These are phyloP conservation scores for Boletus sensibilis DNA, from an alignment of 768 basidiomycete genomes.

Conservation along the genomic window DNA sequence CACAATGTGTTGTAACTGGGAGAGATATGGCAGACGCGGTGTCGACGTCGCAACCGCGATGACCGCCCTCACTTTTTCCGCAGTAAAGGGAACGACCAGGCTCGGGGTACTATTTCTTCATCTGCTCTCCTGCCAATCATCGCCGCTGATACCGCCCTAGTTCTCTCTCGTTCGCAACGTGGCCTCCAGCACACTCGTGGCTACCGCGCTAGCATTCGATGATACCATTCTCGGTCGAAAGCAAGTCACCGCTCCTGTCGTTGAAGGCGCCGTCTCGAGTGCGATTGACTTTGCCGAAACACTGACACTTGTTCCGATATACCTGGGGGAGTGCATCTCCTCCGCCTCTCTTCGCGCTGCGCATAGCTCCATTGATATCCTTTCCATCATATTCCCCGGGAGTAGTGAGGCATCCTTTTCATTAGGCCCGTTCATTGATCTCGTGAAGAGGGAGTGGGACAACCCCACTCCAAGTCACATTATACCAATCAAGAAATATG, in stretches of 20 bases:
- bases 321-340: constrained; percentile 73
- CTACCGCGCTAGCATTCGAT: constrained; percentile 62
- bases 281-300: constrained; percentile 67
- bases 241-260: constrained; percentile 53
- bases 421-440: constrained; percentile 71
- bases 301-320: constrained; percentile 71
- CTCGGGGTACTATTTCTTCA: constrained; percentile 55
- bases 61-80: constrained; percentile 63
- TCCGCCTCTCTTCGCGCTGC: constrained; percentile 73
- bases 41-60: constrained; percentile 67
- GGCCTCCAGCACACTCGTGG: constrained; percentile 54
- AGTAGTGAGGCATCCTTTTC: constrained; percentile 81
- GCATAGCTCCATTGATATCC: constrained; percentile 70
- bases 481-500: constrained; percentile 59
- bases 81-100: constrained; percentile 64
- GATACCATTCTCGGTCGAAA: constrained; percentile 63
- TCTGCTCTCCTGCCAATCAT: constrained; percentile 3
- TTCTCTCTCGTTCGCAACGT: constrained; percentile 68
- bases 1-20: constrained; percentile 38
- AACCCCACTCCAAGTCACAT: constrained; percentile 49
- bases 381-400: constrained; percentile 70
- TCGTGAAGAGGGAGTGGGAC: constrained; percentile 79
- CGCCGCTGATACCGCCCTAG: constrained; percentile 36
- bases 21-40: constrained; percentile 50
- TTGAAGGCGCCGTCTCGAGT: constrained; percentile 58